These are phyloP conservation scores for Colletotrichum sp. DNA, from an alignment of 2,329 filamentous ascomycete species.

Conservation along the genomic window DNA sequence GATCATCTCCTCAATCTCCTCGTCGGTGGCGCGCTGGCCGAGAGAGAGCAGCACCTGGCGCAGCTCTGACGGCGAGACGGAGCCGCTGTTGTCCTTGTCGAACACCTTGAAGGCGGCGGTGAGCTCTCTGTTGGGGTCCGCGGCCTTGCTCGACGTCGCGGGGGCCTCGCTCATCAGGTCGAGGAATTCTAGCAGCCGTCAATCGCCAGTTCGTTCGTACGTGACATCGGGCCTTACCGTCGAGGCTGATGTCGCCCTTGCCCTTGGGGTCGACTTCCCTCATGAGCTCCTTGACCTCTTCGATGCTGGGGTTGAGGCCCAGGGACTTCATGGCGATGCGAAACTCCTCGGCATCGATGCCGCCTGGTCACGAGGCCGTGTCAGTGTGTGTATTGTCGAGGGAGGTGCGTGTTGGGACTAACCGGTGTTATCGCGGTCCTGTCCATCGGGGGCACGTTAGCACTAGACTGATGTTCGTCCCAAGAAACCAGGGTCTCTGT, in stretches of 20 bases:
- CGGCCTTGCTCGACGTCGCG: conserved; percentile 17
- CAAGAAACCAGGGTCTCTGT: not conserved
- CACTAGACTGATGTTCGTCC: conserved; percentile 8
- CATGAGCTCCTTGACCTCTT: conserved; percentile 24
- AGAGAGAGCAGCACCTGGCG: conserved; percentile 23
- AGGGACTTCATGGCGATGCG: conserved; percentile 24
- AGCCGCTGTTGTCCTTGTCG: conserved; percentile 24
- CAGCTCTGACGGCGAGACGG: conserved; percentile 22
- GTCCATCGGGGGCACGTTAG: conserved; percentile 3
- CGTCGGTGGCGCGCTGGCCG: conserved; percentile 23
- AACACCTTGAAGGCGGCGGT: conserved; percentile 24
- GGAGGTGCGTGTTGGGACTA: not conserved
- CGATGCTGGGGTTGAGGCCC: conserved; percentile 21
- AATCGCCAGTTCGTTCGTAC: not conserved
- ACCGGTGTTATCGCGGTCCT: conserved; percentile 25
- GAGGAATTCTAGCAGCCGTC: conserved; percentile 14
- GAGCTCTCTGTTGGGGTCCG: conserved; percentile 20
- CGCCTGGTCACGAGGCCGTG: not conserved
- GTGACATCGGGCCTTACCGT: not conserved
- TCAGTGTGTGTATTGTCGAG: not conserved
- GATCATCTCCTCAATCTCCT: conserved; percentile 25
- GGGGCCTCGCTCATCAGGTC: conserved; percentile 22
- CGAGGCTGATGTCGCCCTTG: conserved; percentile 21
- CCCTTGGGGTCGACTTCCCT: conserved; percentile 22
- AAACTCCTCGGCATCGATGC: conserved; percentile 22